Evolutionary conservation across 2,329 filamentous ascomycete species (phyloP), one percentile per base, ranked within the genome.

Genomic region (Scedosporium apiospermum): DNA sequence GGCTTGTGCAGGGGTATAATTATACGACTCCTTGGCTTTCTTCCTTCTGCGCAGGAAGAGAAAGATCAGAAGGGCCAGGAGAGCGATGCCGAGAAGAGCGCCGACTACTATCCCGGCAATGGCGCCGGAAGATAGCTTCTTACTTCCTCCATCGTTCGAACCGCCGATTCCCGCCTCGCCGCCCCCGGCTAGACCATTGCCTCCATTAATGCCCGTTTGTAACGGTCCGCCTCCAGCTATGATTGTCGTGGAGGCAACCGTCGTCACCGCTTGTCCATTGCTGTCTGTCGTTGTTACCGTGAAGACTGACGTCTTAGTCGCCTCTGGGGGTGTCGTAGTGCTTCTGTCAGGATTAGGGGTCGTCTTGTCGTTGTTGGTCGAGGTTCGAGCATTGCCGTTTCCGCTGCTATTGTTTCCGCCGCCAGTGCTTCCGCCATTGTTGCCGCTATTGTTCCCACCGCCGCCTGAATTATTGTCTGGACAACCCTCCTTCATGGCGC

Each of bases 101-200:
- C 70, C 70, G 4, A 70, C 72, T 4, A 73, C 65, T 18, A 71
- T 69, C 9, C 75, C 76, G 4, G 72, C 69, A 46, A 76, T 71
- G 34, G 70, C 67, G 1, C 72, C 75, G 0, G 69, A 67, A 1
- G 72, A 66, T 1, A 74, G 64, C 27, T 58, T 58, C 26, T 58
- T 58, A 12, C 64, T 46, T 12, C n/a, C 38, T 21, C 58, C 60
- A 3, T 53, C 63, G 3, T 38, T 38, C 12, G 34, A 38, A 38
- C 4, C 34, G 18, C 59, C 41, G 57, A 63, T 41, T n/a, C 42
- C 41, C 6, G 61, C 2, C 64, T 44, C 2, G 55, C 51, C 14
- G 57, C 59, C 6, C 65, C 62, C 46, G 61, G 55, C 10, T 58
- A 9, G 23, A 14, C 27, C 57, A 16, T 23, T 16, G 41, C 44